Evolutionary conservation across 1,284 basidiomycete species (phyloP), one percentile per base, ranked within the genome.

Genomic region (Papiliotrema laurentii): DNA sequence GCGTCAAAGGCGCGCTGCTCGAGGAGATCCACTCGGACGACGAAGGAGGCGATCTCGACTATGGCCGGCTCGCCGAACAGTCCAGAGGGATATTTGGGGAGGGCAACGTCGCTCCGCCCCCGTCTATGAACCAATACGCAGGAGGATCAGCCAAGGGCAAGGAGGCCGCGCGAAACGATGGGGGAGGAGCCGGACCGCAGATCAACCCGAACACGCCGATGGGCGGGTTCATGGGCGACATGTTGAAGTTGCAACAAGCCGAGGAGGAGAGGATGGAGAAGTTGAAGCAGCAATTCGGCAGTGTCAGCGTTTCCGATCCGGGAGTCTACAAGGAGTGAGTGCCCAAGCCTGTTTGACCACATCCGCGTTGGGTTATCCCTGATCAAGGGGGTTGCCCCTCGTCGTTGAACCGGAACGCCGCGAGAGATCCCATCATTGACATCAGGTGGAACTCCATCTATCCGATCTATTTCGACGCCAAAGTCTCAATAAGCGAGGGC

Each of bases 381-480:
- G n/a, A n/a, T n/a, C n/a, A n/a, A n/a, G n/a, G n/a, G n/a, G n/a
- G n/a, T n/a, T n/a, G n/a, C n/a, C n/a, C n/a, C n/a, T n/a, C n/a
- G n/a, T n/a, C n/a, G n/a, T n/a, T n/a, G n/a, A n/a, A n/a, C n/a
- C n/a, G n/a, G n/a, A n/a, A n/a, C n/a, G n/a, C n/a, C n/a, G n/a
- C n/a, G n/a, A n/a, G n/a, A 25, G 37, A 22, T 5, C 5, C 19
- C 37, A 22, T 6, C 11, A 14, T 22, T 25, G 22, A 21, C 19
- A 4, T 11, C 65, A 91, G 89, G 63, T 97, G 92, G 92, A 86
- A 89, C 52, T 86, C 87, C 60, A 81, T 97, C 65, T 98, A 98
- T 70, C 94, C 94, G 3, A 87, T 96, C 64, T 97, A 97, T 75
- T 84, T 97, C 57, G 94, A 98, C 71, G 90, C 92, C 39, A 97